phyloP scores from a whole-genome alignment of 2,329 filamentous ascomycete genomes.

The Cordyceps cateniannulata region DNA sequence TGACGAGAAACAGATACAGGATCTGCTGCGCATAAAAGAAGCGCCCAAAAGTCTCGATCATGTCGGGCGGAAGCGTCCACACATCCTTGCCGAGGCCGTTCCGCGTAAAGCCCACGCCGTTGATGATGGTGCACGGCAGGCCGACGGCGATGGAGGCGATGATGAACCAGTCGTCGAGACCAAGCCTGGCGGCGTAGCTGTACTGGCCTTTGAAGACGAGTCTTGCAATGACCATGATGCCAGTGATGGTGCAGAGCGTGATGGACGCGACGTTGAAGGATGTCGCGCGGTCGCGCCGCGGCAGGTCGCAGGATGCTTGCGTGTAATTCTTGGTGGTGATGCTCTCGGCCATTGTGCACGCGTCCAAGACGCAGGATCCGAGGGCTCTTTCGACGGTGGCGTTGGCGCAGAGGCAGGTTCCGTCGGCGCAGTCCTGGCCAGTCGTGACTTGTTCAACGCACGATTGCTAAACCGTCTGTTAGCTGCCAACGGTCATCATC shows the following conservation, averaged over 20 bases:
- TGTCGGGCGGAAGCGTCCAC: constrained; percentile 38
- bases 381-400: neutral
- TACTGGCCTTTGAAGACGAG: constrained; percentile 31
- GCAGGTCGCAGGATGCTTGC: constrained; percentile 22
- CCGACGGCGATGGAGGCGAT: constrained; percentile 22
- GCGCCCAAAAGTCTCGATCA: constrained; percentile 37
- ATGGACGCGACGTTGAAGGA: constrained; percentile 29
- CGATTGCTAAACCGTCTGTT: neutral
- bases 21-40: constrained; percentile 37
- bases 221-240: constrained; percentile 35
- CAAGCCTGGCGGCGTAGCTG: constrained; percentile 26
- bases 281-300: constrained; percentile 25
- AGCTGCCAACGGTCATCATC: neutral
- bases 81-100: constrained; percentile 45
- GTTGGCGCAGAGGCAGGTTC: neutral
- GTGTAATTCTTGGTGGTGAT: constrained; percentile 18
- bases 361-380: neutral
- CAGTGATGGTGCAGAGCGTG: constrained; percentile 28
- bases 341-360: neutral
- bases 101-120: constrained; percentile 23
- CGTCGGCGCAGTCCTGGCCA: neutral
- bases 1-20: constrained; percentile 40
- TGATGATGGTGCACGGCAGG: constrained; percentile 26
- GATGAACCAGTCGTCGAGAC: constrained; percentile 33
- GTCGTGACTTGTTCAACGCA: neutral